Base-by-base conservation (phyloP, 2,329 filamentous ascomycete genomes). In the Xylaria sp. region DNA sequence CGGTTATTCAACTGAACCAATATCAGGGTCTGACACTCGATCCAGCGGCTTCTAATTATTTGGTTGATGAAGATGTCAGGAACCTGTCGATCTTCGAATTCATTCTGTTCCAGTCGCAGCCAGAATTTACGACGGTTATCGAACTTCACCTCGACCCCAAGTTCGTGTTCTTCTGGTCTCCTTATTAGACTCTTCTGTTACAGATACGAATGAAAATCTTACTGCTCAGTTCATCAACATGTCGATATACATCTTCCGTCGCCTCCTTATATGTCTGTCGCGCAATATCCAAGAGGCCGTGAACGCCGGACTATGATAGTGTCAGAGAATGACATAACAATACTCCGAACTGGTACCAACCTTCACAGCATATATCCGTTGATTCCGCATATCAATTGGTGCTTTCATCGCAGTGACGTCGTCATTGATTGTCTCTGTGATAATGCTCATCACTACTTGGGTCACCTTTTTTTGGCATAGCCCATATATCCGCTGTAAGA, bases 181-280 rank as follows among this genome's bases (percentile, higher is more conserved):
- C 10, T 23, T 23, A 57, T 66, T 60, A 59, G 64, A 63, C 68
- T 46, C 12, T 1, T 48, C 56, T 15, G 25, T 9, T 3, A 54
- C 50, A 13, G 57, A 28, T 60, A 37, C 37, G 13, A 6, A 28
- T 12, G 28, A 20, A 18, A 23, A 71, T 15, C 82, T 65, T 79
- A 92, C 93, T 84, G 70, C 88, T 88, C 12, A 98, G 80, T 18
- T 89, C 86, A 25, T 88, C 85, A 2, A 95, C 85, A 77, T 95
- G 88, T 61, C 91, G 85, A 73, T 91, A 87, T 3, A 93, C 88
- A 78, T 97, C 93, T 58, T 91, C 88, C 5, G 91, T 96, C 1
- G 92, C 89, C 78, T 98, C 95, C 75, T 96, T 97, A 81, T 96
- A 98, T 0, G 93, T 94, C 75, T 94, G 91, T 5, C 94, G 88